Evolutionary conservation across 2,329 filamentous ascomycete species (phyloP), one percentile per base, ranked within the genome.

Genomic region (Phialophora chinensis): DNA sequence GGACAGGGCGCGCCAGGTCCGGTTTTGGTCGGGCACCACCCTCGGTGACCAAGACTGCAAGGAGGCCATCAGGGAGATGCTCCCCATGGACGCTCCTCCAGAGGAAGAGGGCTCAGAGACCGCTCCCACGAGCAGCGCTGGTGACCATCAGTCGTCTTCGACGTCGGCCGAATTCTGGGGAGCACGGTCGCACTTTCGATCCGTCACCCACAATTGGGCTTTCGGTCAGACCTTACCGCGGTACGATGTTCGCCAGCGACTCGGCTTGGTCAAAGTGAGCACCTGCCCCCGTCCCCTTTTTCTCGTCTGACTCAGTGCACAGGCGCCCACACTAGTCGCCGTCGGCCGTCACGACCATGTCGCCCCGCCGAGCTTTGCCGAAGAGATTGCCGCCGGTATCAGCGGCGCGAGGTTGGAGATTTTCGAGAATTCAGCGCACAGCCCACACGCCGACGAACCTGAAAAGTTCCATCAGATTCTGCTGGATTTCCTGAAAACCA

Each of bases 341-440:
- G 66, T 68, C 12, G 66, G 66, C 3, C 66, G 66, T 14, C 49
- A 68, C 49, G 66, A 68, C 31, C 8, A 62, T 49, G 59, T 68
- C 12, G 65, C 66, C 3, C 66, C 66, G 1, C 53, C 65, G 55
- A 47, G 14, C 2, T 53, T 14, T 50, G 47, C 35, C 20, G 29
- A 63, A 25, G 58, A 65, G 20, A 59, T 68, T n/a, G 66, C 58
- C 14, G 20, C 47, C 6, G 54, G 33, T 1, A 55, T 68, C 27
- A 59, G 54, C 4, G 14, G 62, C 53, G 29, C 66, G 17, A 54
- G 27, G 17, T 23, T 68, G 49, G 66, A 62, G 44, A 44, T 68
- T 11, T 68, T 68, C 35, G 66, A 68, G 59, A 14, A 65, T 4
- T 65, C 66, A 27, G 62, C 58, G 3, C 66, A 68, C 38, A 65